Percentiles rank a stretch among this genome's conserved stretches.
These are phyloP conservation scores for Testicularia cyperi DNA, from an alignment of 1,284 basidiomycete species.

Conservation along the genomic window DNA sequence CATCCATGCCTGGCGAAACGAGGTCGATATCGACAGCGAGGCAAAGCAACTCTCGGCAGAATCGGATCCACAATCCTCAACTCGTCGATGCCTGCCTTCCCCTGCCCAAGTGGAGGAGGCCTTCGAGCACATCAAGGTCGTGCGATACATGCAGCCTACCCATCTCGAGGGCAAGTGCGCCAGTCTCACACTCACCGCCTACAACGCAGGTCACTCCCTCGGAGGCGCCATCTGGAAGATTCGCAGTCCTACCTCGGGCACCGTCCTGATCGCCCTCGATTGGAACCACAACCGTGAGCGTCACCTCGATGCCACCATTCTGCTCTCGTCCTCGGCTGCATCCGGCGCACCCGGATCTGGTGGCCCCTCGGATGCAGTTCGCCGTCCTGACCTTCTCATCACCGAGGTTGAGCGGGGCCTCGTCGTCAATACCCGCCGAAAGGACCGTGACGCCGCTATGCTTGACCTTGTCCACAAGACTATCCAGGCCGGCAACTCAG, in stretches of 20 bases:
- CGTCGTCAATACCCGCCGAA: slow-evolving; percentile 79
- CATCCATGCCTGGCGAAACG: slow-evolving; percentile 45
- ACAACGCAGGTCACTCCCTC: slow-evolving; percentile 91
- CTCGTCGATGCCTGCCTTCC: slow-evolving; percentile 68
- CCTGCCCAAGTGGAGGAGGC: slow-evolving; percentile 86
- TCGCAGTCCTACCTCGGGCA: slow-evolving; percentile 91
- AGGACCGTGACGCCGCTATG: slow-evolving; percentile 78
- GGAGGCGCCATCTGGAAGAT: slow-evolving; percentile 99
- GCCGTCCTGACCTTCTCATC: slow-evolving; percentile 69
- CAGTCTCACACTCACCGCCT: slow-evolving; percentile 84
- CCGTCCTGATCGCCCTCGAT: slow-evolving; percentile 90
- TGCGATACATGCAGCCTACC: slow-evolving; percentile 92
- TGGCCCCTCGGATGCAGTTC: slow-evolving; percentile 36
- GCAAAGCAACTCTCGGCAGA: not conserved
- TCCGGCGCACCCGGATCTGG: slow-evolving; percentile 20
- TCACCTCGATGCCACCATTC: slow-evolving; percentile 89
- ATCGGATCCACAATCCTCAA: not conserved
- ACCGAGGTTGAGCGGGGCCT: slow-evolving; percentile 80
- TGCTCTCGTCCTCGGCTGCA: slow-evolving; percentile 40
- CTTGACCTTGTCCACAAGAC: slow-evolving; percentile 74
- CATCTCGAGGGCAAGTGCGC: slow-evolving; percentile 77
- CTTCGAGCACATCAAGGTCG: slow-evolving; percentile 85
- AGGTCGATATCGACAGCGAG: slow-evolving; percentile 45
- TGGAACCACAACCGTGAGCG: slow-evolving; percentile 96
- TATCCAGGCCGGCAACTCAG: slow-evolving; percentile 74